phyloP scores from a whole-genome alignment of 257 asterid genomes.

The Plantago elongata region DNA sequence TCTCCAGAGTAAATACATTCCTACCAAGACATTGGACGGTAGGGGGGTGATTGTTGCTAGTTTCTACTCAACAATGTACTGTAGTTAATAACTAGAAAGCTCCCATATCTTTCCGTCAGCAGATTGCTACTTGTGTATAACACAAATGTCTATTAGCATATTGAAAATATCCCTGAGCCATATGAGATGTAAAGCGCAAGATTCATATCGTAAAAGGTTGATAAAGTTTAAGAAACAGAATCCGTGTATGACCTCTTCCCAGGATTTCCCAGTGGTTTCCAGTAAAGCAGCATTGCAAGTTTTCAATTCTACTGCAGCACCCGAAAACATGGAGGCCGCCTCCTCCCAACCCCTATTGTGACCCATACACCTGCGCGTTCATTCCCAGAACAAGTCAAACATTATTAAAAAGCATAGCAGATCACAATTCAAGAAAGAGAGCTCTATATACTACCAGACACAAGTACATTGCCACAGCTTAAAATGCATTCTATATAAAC shows the following conservation, averaged over 20 bases:
- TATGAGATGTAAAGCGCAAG: slow-evolving; percentile 9
- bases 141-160: neutral
- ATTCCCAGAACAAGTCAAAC: neutral
- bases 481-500: neutral
- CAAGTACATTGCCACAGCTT: neutral
- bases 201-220: neutral
- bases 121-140: neutral
- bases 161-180: slow-evolving; percentile 8
- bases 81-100: neutral
- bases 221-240: slow-evolving; percentile 5
- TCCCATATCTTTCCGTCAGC: slow-evolving; percentile 1
- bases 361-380: slow-evolving; percentile 88
- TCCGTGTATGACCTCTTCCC: slow-evolving; percentile 70
- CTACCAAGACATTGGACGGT: no score
- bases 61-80: neutral
- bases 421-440: neutral
- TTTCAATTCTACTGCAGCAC: slow-evolving; percentile 68
- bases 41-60: neutral
- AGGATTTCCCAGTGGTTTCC: slow-evolving; percentile 78
- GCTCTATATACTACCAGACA: slow-evolving; percentile 1
- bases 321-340: slow-evolving; percentile 87
- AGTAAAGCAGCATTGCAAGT: slow-evolving; percentile 93
- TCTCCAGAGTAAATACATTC: no score
- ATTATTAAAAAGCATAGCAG: neutral
- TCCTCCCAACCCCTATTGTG: slow-evolving; percentile 97